phyloP scores from a whole-genome alignment of 805 yeast genomes.

The Metschnikowia gelsemii region DNA sequence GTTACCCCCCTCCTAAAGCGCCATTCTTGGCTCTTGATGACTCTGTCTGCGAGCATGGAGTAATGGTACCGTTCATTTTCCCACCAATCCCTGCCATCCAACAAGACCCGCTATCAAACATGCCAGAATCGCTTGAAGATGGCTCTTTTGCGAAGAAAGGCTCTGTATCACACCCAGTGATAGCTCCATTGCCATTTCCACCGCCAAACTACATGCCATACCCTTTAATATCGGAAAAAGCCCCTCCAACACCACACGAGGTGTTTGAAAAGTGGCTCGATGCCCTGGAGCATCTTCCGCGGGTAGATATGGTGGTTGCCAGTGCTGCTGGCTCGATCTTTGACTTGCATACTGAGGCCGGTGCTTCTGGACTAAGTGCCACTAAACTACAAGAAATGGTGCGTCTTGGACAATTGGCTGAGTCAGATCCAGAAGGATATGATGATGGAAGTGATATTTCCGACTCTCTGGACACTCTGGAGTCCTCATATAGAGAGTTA shows the following conservation, averaged over 20 bases:
- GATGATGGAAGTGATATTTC: slow-evolving; percentile 12
- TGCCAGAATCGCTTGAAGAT: slow-evolving; percentile 4
- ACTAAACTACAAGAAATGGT: slow-evolving; percentile 18
- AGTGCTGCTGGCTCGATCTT: slow-evolving; percentile 46
- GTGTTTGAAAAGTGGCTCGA: slow-evolving; percentile 36
- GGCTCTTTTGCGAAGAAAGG: not conserved
- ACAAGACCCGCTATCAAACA: slow-evolving; percentile 12
- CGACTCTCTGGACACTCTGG: slow-evolving; percentile 16
- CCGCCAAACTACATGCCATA: slow-evolving; percentile 47
- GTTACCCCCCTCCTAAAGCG: slow-evolving; percentile 43
- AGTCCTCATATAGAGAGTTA: slow-evolving; percentile 18
- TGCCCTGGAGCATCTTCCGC: slow-evolving; percentile 37
- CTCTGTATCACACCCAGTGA: slow-evolving; percentile 9
- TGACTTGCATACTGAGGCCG: slow-evolving; percentile 37
- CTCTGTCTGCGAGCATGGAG: slow-evolving; percentile 22
- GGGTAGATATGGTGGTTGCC: slow-evolving; percentile 46
- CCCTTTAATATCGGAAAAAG: slow-evolving; percentile 37
- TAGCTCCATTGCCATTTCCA: slow-evolving; percentile 47
- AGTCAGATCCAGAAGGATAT: slow-evolving; percentile 15
- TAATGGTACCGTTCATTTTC: slow-evolving; percentile 44
- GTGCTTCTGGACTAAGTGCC: slow-evolving; percentile 32
- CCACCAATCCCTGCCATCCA: slow-evolving; percentile 41
- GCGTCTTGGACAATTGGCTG: slow-evolving; percentile 10
- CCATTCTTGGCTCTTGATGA: slow-evolving; percentile 22
- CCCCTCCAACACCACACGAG: slow-evolving; percentile 36